These are phyloP conservation scores for Suillus hirtellus DNA, from an alignment of 768 basidiomycete genomes.

Conservation along the genomic window DNA sequence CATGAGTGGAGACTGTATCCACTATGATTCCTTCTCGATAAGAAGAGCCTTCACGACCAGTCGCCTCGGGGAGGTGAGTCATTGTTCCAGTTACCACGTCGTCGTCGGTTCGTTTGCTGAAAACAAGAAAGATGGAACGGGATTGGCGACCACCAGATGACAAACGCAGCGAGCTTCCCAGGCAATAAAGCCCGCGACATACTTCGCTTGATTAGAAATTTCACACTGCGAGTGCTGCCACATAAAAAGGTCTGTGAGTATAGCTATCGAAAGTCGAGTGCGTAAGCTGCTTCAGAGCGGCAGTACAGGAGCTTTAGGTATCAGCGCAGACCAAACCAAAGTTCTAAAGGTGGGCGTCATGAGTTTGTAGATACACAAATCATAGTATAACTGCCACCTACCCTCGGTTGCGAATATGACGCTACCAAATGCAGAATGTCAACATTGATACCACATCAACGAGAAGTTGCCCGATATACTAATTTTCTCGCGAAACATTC, in stretches of 20 bases:
- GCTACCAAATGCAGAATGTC: neutral
- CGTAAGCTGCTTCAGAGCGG: neutral
- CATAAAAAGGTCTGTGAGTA: neutral
- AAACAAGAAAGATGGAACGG: neutral
- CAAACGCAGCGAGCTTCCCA: neutral
- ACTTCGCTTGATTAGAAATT: neutral
- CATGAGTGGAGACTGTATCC: neutral
- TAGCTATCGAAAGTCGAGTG: neutral
- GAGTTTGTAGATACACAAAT: neutral
- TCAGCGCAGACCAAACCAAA: slow-evolving; percentile 17
- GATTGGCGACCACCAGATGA: neutral
- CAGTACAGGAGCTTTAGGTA: neutral
- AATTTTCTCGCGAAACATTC: neutral
- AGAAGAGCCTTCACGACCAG: neutral
- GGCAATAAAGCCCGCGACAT: neutral
- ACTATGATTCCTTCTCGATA: neutral
- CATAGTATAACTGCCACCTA: neutral
- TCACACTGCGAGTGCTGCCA: neutral
- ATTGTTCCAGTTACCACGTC: neutral
- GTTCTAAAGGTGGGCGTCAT: slow-evolving; percentile 28
- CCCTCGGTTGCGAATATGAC: neutral
- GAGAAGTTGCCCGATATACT: neutral
- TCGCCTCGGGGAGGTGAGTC: neutral
- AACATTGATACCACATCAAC: neutral
- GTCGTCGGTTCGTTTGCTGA: neutral